Percentiles rank a stretch among this genome's conserved stretches.
Conservation (phyloP, 768 basidiomycete species). For the Phanerochaete carnosa region DNA sequence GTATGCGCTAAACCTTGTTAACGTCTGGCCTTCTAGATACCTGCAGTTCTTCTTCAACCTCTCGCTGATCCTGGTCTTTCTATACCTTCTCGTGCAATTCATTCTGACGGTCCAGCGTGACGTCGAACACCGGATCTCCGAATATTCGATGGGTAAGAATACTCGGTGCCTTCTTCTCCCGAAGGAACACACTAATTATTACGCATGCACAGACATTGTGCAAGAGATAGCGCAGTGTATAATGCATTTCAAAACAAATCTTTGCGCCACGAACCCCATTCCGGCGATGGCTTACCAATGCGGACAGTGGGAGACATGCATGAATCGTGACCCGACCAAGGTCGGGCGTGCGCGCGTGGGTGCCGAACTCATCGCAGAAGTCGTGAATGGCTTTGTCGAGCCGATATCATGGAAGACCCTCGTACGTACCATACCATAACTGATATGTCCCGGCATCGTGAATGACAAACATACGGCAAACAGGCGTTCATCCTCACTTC, state of each 20-base stretch:
- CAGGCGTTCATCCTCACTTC: slow-evolving; percentile 76
- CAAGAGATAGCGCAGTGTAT: slow-evolving; percentile 92
- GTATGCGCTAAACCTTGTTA: slow-evolving; percentile 11
- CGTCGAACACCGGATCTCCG: slow-evolving; percentile 81
- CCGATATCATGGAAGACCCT: slow-evolving; percentile 97
- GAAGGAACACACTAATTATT: slow-evolving; percentile 13
- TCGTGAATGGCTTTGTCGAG: slow-evolving; percentile 95
- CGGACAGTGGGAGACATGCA: slow-evolving; percentile 87
- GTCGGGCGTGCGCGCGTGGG: slow-evolving; percentile 87
- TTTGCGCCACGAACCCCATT: slow-evolving; percentile 70
- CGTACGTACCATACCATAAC: slow-evolving; percentile 43
- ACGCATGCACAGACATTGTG: slow-evolving; percentile 62
- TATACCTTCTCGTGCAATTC: slow-evolving; percentile 85
- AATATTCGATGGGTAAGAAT: slow-evolving; percentile 80
- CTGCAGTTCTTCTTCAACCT: slow-evolving; percentile 94
- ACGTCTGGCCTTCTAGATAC: slow-evolving; percentile 48
- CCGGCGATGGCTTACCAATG: slow-evolving; percentile 90
- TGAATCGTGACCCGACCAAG: slow-evolving; percentile 90
- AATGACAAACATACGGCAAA: not conserved
- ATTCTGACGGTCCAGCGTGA: slow-evolving; percentile 88
- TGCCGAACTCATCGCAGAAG: slow-evolving; percentile 93
- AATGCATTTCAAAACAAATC: slow-evolving; percentile 74
- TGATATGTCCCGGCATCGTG: slow-evolving; percentile 3
- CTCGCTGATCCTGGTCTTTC: slow-evolving; percentile 73
- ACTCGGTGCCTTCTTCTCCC: not conserved